A percentile compares a stretch with the other conserved stretches of the same genome.
phyloP scores from a whole-genome alignment of 2,329 filamentous ascomycete species.

The Cytospora chrysosperma region DNA sequence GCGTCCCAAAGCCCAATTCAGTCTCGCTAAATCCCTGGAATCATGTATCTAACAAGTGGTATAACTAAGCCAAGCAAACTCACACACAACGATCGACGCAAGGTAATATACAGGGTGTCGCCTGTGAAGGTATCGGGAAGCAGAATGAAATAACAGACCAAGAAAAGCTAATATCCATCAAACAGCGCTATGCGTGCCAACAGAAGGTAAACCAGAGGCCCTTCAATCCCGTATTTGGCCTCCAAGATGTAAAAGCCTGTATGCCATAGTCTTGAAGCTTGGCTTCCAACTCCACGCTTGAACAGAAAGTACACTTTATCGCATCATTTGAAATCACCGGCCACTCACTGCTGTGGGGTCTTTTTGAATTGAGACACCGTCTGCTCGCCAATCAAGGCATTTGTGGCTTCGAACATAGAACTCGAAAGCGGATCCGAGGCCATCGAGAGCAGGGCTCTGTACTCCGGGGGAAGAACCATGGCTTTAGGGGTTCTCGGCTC shows the following conservation, averaged over 20 bases:
- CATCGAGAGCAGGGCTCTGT: neutral
- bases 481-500: slow-evolving; percentile 34
- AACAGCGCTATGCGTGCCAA: neutral
- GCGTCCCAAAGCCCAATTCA: neutral
- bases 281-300: neutral
- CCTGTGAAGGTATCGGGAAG: neutral
- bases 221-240: too few species aligned
- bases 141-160: neutral
- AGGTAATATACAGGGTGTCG: neutral
- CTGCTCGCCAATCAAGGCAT: neutral
- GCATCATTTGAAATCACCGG: neutral
- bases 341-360: too few species aligned
- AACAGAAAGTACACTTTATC: neutral
- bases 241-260: too few species aligned
- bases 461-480: slow-evolving; percentile 25
- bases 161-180: neutral
- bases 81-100: neutral
- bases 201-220: neutral
- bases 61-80: neutral
- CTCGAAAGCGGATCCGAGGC: neutral
- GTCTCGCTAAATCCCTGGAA: neutral
- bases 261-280: neutral
- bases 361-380: too few species aligned
- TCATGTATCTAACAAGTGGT: neutral
- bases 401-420: neutral